A percentile compares a stretch with the other conserved stretches of the same genome.
Conservation (phyloP, 441 rosid species). For the Eugenia klotzschiana region DNA sequence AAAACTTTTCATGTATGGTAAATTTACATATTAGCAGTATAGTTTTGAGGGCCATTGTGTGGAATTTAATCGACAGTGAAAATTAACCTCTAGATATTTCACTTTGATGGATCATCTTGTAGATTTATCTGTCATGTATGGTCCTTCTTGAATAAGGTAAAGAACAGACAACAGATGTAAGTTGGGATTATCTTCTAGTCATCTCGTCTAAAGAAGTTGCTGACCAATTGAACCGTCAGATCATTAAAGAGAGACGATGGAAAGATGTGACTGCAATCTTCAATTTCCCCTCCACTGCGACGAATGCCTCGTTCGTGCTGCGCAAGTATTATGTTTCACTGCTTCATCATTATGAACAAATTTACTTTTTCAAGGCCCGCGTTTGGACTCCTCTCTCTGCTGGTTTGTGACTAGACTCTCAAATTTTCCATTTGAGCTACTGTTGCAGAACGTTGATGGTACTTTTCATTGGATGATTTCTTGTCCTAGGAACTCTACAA, state of each 20-base stretch:
- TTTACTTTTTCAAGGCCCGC: slow-evolving; percentile 49
- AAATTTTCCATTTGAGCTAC: not conserved
- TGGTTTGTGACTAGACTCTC: slow-evolving; percentile 14
- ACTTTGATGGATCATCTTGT: not conserved
- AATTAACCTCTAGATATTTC: not conserved
- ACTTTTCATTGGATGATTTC: slow-evolving; percentile 18
- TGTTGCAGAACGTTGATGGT: not conserved
- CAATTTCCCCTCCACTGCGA: slow-evolving; percentile 92
- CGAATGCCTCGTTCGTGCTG: slow-evolving; percentile 85
- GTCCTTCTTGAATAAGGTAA: not conserved
- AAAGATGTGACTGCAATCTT: slow-evolving; percentile 87
- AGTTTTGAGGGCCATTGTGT: not conserved
- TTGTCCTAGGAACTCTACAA: slow-evolving; percentile 15
- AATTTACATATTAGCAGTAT: not conserved
- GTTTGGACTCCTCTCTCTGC: slow-evolving; percentile 33
- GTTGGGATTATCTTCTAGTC: not conserved
- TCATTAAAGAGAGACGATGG: slow-evolving; percentile 79
- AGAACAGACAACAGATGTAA: not conserved
- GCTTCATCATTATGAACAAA: slow-evolving; percentile 65
- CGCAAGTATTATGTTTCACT: slow-evolving; percentile 81
- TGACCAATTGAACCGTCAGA: slow-evolving; percentile 25
- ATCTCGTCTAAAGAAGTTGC: not conserved
- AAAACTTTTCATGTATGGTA: not conserved
- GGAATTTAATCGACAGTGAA: not conserved
- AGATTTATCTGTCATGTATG: not conserved